These are phyloP conservation scores for Annulohypoxylon moriforme DNA, from an alignment of 495 filamentous ascomycete genomes.

Conservation along the genomic window DNA sequence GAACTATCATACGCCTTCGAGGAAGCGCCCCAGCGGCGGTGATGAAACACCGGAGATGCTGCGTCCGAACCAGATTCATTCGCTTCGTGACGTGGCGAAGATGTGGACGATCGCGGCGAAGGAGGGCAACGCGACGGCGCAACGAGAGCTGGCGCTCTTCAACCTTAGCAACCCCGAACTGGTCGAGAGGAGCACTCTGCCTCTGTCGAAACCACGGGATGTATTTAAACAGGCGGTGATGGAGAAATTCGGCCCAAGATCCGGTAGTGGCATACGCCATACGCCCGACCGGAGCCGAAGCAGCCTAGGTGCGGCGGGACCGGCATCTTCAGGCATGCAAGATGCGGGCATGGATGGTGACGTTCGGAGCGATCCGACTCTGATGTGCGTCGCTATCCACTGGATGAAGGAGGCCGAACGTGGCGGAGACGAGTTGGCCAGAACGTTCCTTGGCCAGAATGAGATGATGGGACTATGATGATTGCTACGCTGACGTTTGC, in stretches of 20 bases:
- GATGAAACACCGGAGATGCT: constrained; percentile 48
- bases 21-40: constrained; percentile 44
- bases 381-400: constrained; percentile 96
- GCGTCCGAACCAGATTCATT: constrained; percentile 63
- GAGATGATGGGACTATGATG: constrained; percentile 50
- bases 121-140: constrained; percentile 91
- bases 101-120: constrained; percentile 97
- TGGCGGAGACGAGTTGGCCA: constrained; percentile 88
- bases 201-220: constrained; percentile 84
- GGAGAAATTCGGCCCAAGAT: constrained; percentile 69
- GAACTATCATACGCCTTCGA: constrained; percentile 62
- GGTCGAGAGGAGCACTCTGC: constrained; percentile 83
- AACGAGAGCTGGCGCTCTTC: constrained; percentile 92
- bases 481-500: constrained; percentile 41
- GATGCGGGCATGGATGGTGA: constrained; percentile 57
- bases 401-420: constrained; percentile 95
- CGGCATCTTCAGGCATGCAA: constrained; percentile 44
- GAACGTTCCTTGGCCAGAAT: constrained; percentile 81
- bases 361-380: constrained; percentile 81
- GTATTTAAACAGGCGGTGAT: constrained; percentile 92
- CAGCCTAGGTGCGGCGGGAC: constrained; percentile 41
- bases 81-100: constrained; percentile 83
- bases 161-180: constrained; percentile 94
- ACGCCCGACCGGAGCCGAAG: constrained; percentile 37
- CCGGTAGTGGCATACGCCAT: constrained; percentile 50